Evolutionary conservation across 148 eudicot genomes (phyloP).

Genomic region (Tetragonia tetragonoides): DNA sequence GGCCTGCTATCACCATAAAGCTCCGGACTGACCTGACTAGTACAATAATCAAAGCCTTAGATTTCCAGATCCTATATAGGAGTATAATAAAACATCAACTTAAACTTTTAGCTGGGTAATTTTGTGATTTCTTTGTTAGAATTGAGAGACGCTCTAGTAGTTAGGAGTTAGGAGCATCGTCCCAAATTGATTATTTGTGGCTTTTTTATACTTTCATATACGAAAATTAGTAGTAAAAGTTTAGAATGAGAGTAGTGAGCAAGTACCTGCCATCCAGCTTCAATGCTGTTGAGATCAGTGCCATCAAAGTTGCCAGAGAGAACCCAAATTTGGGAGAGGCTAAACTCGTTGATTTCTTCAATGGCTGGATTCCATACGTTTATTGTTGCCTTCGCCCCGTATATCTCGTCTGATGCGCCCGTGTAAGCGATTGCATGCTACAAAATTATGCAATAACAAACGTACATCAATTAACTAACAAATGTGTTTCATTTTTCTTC

Average conservation of each 20-base stretch:
- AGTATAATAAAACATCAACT: no score
- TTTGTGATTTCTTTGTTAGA: no score
- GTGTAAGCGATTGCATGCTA: slow-evolving; percentile 99
- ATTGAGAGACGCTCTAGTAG: no score
- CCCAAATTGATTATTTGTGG: no score
- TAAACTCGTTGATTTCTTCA: slow-evolving; percentile 78
- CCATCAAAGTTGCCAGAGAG: slow-evolving; percentile 96
- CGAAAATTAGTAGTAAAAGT: no score
- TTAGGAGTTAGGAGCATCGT: no score
- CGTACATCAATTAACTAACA: no score
- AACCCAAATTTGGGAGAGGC: slow-evolving; percentile 97
- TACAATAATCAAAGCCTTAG: slow-evolving; percentile 77
- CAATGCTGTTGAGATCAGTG: slow-evolving; percentile 93
- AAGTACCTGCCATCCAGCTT: slow-evolving; percentile 99
- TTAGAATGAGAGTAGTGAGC: slow-evolving; percentile 4
- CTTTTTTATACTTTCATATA: no score
- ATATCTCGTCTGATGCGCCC: slow-evolving; percentile 58
- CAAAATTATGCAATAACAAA: neutral
- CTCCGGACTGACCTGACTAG: slow-evolving; percentile 99
- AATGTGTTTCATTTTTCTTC: no score
- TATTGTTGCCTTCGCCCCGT: slow-evolving; percentile 90
- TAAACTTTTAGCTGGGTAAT: no score
- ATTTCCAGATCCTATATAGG: slow-evolving; percentile 15
- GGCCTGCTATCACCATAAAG: slow-evolving; percentile 98
- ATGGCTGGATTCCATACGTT: slow-evolving; percentile 94